Evolutionary conservation across 2,329 filamentous ascomycete genomes (phyloP), one percentile per base, ranked within the genome.

Genomic region (Leptographium lundbergii): DNA sequence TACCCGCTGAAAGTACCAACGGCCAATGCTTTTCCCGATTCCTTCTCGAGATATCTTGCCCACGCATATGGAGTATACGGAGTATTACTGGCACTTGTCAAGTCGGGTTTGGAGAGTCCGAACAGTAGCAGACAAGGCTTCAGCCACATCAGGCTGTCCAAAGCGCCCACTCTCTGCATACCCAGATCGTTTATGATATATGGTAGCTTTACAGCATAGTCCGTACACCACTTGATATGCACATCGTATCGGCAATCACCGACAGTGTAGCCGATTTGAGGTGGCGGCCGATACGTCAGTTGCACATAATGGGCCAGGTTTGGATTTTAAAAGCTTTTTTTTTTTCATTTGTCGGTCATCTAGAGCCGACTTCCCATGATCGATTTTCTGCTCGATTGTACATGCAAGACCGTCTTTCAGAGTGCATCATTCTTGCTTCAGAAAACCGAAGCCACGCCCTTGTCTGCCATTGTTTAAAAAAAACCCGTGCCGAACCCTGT

Each of bases 341-440:
- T 57, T 57, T 59, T 59, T 58, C 52, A 58, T 59, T 61, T 42
- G n/a, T 59, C 32, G 51, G 48, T 39, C 36, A 51, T 54, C 57
- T 39, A 54, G 22, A 39, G 19, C 54, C 34, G n/a, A 25, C 29
- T 32, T 54, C 50, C 27, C 45, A 47, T 47, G n/a, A 14, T 36
- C 53, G 47, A 45, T 56, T 53, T 42, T 57, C 51, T 24, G 47
- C 54, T 17, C 50, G 29, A 22, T 54, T 54, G 57, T 59, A 61
- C 61, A 60, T 55, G 58, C 59, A 56, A 36, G n/a, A 32, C 13
- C 39, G 34, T 45, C 22, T 56, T 22, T 11, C 34, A 24, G 57
- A 22, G 56, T 56, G 58, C 32, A 60, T 62, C 54, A 36, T 59
- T 45, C 54, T 25, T 39, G 52, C 22, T 27, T n/a, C 42, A 53